Percentiles rank a stretch among this genome's conserved stretches.
phyloP scores from a whole-genome alignment of 2,329 filamentous ascomycete species.

The Pyricularia pennisetigena region DNA sequence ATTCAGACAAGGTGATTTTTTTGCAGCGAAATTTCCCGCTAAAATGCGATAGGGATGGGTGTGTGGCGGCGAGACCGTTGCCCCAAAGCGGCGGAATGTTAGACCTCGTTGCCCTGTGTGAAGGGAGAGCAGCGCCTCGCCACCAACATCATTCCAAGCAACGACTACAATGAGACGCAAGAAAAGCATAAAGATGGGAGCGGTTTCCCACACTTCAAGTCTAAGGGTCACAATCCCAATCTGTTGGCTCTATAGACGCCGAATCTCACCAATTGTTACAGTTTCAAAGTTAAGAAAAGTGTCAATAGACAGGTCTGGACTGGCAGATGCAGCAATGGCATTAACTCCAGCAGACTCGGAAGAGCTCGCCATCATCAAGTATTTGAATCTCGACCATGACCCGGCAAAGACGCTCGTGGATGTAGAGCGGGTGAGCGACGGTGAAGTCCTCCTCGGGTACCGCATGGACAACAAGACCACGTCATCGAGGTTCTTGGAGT shows the following conservation, averaged over 20 bases:
- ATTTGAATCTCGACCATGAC: constrained; percentile 12
- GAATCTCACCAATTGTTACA: not conserved
- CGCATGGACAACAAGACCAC: constrained; percentile 11
- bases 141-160: not conserved
- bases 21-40: not conserved
- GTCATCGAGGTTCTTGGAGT: constrained; percentile 9
- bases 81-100: no score
- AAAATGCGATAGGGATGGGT: not conserved
- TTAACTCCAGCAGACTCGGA: not conserved
- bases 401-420: constrained; percentile 12
- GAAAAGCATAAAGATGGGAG: not conserved
- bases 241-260: not conserved
- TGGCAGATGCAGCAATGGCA: not conserved
- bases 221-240: not conserved
- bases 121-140: not conserved
- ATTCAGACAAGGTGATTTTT: no score
- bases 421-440: constrained; percentile 19
- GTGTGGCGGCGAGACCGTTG: not conserved
- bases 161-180: not conserved
- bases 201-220: not conserved
- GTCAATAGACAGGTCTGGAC: not conserved
- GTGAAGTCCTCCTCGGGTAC: constrained; percentile 23
- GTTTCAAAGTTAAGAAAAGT: not conserved
- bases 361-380: constrained; percentile 15
- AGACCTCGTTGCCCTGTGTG: not conserved